phyloP scores from a whole-genome alignment of 1,284 basidiomycete genomes.

The Ustilago shanxiensis region DNA sequence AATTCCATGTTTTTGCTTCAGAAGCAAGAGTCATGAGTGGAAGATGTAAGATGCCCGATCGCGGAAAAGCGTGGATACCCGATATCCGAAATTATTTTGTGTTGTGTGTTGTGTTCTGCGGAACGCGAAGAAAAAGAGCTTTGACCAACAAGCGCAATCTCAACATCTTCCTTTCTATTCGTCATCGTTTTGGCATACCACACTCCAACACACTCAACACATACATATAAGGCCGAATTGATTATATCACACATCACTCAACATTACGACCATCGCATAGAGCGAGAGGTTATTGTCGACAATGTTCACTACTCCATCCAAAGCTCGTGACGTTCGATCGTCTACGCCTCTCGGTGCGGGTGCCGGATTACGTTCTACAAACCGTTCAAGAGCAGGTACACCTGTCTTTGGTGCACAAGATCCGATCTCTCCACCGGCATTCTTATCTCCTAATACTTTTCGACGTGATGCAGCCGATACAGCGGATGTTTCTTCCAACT shows the following conservation, averaged over 20 bases:
- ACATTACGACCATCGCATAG: neutral
- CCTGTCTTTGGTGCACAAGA: constrained; percentile 39
- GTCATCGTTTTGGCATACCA: neutral
- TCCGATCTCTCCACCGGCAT: constrained; percentile 29
- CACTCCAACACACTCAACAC: neutral
- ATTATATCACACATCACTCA: neutral
- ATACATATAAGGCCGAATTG: no score
- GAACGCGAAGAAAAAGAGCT: constrained; percentile 42
- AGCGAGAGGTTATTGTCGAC: no score
- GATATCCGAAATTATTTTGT: neutral
- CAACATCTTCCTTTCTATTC: neutral
- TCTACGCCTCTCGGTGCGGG: constrained; percentile 32
- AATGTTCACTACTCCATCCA: constrained; percentile 51
- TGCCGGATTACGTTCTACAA: constrained; percentile 23
- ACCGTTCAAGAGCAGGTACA: constrained; percentile 42
- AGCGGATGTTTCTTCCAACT: constrained; percentile 32
- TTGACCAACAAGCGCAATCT: constrained; percentile 24
- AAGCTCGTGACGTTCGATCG: constrained; percentile 34
- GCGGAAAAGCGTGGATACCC: neutral
- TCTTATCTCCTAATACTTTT: constrained; percentile 21
- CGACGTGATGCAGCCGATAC: constrained; percentile 10
- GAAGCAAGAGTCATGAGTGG: neutral
- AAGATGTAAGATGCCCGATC: neutral
- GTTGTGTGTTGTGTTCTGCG: constrained; percentile 10
- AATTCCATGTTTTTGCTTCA: no score